A percentile compares a stretch with the other conserved stretches of the same genome.
Evolutionary conservation across 176 grass and related monocot species (phyloP).

Genomic region (Eragrostis curvula): DNA sequence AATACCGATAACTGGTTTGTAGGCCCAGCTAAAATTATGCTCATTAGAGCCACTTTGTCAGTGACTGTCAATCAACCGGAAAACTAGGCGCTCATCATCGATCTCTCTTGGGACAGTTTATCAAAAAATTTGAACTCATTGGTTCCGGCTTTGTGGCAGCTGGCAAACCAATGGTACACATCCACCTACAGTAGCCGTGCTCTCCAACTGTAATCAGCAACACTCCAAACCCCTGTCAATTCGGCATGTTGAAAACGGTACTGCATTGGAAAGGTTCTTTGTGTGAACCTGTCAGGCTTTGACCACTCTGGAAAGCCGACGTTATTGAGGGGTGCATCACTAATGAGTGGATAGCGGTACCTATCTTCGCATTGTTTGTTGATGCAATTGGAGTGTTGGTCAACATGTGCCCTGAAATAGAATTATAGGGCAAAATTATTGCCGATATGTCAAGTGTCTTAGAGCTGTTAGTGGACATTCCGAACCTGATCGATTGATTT

Average conservation of each 20-base stretch:
- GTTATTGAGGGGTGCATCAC: slow-evolving; percentile 1
- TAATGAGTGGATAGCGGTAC: background rate
- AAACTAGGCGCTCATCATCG: background rate
- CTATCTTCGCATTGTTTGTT: background rate
- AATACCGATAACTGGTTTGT: background rate
- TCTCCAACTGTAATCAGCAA: slow-evolving; percentile 7
- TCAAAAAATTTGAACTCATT: background rate
- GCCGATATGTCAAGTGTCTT: background rate
- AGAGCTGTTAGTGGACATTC: background rate
- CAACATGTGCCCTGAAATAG: background rate
- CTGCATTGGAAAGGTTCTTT: background rate
- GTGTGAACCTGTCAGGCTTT: slow-evolving; percentile 34
- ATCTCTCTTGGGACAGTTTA: background rate
- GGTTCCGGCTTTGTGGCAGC: slow-evolving; percentile 1
- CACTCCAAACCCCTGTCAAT: slow-evolving; percentile 17
- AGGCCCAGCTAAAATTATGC: no score
- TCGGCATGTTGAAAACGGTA: background rate
- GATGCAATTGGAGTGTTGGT: background rate
- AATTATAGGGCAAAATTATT: background rate
- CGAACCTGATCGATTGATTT: background rate
- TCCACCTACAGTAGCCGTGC: slow-evolving; percentile 29
- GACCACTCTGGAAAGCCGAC: slow-evolving; percentile 9
- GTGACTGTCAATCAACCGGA: no score
- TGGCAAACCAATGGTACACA: slow-evolving; percentile 8
- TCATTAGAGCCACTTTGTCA: no score